phyloP scores from a whole-genome alignment of 2,329 filamentous ascomycete species.

The Hawksworthiomyces lignivorus region DNA sequence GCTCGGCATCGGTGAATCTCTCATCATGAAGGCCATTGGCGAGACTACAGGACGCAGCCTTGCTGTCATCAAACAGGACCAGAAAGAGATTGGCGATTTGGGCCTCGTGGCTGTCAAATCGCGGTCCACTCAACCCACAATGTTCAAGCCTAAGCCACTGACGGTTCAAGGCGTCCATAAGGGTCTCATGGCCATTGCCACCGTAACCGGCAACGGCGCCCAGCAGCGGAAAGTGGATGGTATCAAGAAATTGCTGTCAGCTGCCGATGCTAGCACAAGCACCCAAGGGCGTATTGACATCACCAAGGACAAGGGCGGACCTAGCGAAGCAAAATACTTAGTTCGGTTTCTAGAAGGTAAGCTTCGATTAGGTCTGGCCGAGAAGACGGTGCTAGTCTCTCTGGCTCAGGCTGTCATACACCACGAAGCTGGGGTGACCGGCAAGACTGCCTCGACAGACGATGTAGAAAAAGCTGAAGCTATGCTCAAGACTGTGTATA shows the following conservation, averaged over 20 bases:
- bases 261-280: slow-evolving; percentile 66
- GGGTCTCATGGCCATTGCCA: slow-evolving; percentile 81
- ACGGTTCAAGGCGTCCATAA: slow-evolving; percentile 83
- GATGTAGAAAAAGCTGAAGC: slow-evolving; percentile 78
- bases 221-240: slow-evolving; percentile 86
- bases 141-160: slow-evolving; percentile 94
- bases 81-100: slow-evolving; percentile 92
- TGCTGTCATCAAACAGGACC: slow-evolving; percentile 85
- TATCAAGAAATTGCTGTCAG: slow-evolving; percentile 94
- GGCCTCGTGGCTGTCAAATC: slow-evolving; percentile 94
- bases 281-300: slow-evolving; percentile 80
- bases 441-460: slow-evolving; percentile 61
- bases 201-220: slow-evolving; percentile 74
- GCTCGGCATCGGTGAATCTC: slow-evolving; percentile 92
- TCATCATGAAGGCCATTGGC: slow-evolving; percentile 98
- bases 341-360: slow-evolving; percentile 93
- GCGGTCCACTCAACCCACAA: slow-evolving; percentile 87
- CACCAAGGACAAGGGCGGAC: slow-evolving; percentile 81
- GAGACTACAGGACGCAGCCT: slow-evolving; percentile 86
- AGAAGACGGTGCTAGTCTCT: slow-evolving; percentile 84
- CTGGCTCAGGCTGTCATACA: slow-evolving; percentile 81
- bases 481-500: slow-evolving; percentile 84
- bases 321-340: slow-evolving; percentile 91
- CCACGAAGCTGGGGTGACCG: slow-evolving; percentile 68
- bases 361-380: slow-evolving; percentile 80